Evolutionary conservation across 2,329 filamentous ascomycete species (phyloP), one percentile per base, ranked within the genome.

Genomic region (Colletotrichum sp.): DNA sequence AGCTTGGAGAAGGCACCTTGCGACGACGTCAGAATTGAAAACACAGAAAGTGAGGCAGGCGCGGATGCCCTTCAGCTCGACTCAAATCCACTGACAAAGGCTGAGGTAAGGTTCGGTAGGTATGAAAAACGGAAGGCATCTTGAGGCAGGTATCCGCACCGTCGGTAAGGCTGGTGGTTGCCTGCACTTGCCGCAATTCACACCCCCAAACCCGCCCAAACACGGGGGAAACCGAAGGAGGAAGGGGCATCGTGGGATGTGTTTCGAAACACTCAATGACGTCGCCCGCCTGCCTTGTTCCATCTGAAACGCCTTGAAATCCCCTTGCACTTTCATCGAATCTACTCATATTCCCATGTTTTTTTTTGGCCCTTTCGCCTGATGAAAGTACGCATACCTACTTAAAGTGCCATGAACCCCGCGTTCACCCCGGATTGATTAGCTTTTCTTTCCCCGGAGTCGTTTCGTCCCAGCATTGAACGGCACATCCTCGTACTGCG

Each of bases 231-330:
- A 61, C 70, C 71, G 61, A 70, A 16, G n/a, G 61, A 66, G 68
- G 68, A 71, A 71, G 67, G 68, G 68, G 62, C 72, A 74, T 72
- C 72, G 72, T 74, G 68, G 68, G 68, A 72, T 74, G 33, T 73
- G 68, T 72, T 74, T 72, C 68, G 68, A 72, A 74, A 74, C 72
- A 72, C 62, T 70, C 70, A 59, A 72, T 74, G 72, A 74, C 72
- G 72, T 72, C 63, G 33, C 29, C 33, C 33, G 13, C 55, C 18
- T 24, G 57, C 62, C 43, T 62, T n/a, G 16, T 36, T 58, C 21
- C 31, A 24, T 67, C 55, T 57, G 62, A 71, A 73, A 73, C 62
- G 8, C 15, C 57, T 43, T 18, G 27, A 69, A 55, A 55, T 38
- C 9, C 66, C 55, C 55, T 68, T 59, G 16, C 24, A 16, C 54